Percentiles rank a stretch among this genome's conserved stretches.
Evolutionary conservation across 2,329 filamentous ascomycete genomes (phyloP).

Genomic region (Ophiosphaerella narmari): DNA sequence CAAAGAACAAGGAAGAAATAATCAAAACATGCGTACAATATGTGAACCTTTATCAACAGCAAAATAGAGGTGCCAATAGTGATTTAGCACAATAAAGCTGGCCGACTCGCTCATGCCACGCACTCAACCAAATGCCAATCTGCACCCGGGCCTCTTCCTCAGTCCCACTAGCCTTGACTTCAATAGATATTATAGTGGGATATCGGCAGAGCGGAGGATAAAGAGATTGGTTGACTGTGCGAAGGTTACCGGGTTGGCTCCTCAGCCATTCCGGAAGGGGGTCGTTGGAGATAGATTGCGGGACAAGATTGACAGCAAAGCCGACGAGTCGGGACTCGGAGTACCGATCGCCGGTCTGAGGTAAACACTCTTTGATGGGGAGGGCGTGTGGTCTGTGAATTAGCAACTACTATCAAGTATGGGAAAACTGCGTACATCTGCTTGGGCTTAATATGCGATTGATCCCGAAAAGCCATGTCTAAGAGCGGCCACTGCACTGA

Average conservation of each 20-base stretch:
- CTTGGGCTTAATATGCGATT: neutral
- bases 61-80: constrained; percentile 13
- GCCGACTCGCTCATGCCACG: constrained; percentile 13
- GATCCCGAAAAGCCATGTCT: constrained; percentile 7
- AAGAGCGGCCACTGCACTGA: constrained; percentile 13
- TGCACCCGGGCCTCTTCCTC: constrained; percentile 16
- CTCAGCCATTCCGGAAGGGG: constrained; percentile 11
- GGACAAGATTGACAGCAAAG: constrained; percentile 12
- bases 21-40: constrained; percentile 8
- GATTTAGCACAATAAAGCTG: constrained; percentile 13
- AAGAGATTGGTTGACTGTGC: constrained; percentile 12
- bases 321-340: constrained; percentile 12
- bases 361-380: constrained; percentile 11
- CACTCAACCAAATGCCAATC: constrained; percentile 12
- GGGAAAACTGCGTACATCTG: too few relatives aligned
- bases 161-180: constrained; percentile 9
- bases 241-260: constrained; percentile 7
- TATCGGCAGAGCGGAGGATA: constrained; percentile 7
- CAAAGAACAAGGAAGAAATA: neutral
- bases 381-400: constrained; percentile 11
- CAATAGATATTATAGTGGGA: constrained; percentile 12
- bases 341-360: constrained; percentile 8
- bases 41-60: constrained; percentile 9
- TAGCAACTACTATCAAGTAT: constrained; percentile 1
- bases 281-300: constrained; percentile 11